Evolutionary conservation across 2,329 filamentous ascomycete genomes (phyloP), one percentile per base, ranked within the genome.

Genomic region (Microsporum ferrugineum): DNA sequence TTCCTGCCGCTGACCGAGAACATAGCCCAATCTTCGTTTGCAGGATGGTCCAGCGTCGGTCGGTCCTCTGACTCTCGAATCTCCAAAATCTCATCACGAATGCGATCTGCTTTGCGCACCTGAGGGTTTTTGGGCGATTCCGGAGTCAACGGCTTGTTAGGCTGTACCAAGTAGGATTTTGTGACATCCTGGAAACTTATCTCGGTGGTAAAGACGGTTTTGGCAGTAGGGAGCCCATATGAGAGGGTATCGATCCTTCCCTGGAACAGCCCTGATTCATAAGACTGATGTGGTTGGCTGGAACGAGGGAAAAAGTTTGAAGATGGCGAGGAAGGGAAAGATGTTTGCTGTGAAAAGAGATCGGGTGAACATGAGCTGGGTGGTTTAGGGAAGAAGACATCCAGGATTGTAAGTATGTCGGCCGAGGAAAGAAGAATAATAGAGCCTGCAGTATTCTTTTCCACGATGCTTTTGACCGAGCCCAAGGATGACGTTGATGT

Each of bases 1-100:
- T 89, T 88, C 71, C 91, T 85, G 0, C 84, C 75, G 0, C 88
- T 88, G 61, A 95, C 83, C 68, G 91, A 92, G 6, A 95, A 77
- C 5, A 94, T 86, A 3, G 88, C 83, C 90, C 90, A 95, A 61
- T 86, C 81, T 73, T 95, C 90, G 1, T 87, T 86, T 64, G 88
- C 92, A 6, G 89, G 89, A 68, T 94, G 88, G 60, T 85, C 83
- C 17, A 86, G 78, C 10, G 78, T 81, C 12, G 90, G 85, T 23
- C 71, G 72, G 59, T 70, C 69, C 56, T 71, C 70, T 8, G 70
- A 69, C 56, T 75, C 73, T 38, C 70, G 68, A 60, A 74, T 60
- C 59, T 73, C 74, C 8, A 70, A 73, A 33, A 76, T 47, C 63
- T 76, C 74, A 58, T 75, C 75, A 39, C 73, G 73, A 56, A 76